phyloP scores from a whole-genome alignment of 768 basidiomycete species.

The Leccinum incarnatum region DNA sequence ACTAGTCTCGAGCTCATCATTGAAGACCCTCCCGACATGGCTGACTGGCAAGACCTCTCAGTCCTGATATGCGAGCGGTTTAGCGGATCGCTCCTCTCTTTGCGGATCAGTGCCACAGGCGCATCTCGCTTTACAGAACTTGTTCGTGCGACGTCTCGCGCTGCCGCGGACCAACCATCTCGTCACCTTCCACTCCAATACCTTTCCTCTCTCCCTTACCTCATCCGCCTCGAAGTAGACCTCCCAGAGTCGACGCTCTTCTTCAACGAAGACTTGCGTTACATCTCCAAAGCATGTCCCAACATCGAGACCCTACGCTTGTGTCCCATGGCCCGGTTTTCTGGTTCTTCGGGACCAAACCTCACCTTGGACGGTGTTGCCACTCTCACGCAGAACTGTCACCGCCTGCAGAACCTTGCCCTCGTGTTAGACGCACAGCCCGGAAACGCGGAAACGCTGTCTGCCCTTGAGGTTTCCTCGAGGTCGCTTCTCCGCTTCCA shows the following conservation, averaged over 20 bases:
- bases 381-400: slow-evolving; percentile 56
- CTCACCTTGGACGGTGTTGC: slow-evolving; percentile 65
- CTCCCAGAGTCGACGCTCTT: slow-evolving; percentile 75
- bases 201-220: slow-evolving; percentile 49
- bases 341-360: slow-evolving; percentile 48
- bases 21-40: slow-evolving; percentile 73
- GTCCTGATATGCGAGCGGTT: slow-evolving; percentile 62
- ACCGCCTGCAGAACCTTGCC: slow-evolving; percentile 59
- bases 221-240: slow-evolving; percentile 70
- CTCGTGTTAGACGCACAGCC: slow-evolving; percentile 60
- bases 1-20: slow-evolving; percentile 71
- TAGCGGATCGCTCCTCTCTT: slow-evolving; percentile 52
- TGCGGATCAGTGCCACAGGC: slow-evolving; percentile 63
- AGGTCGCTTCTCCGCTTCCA: slow-evolving; percentile 67
- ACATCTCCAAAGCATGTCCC: slow-evolving; percentile 60
- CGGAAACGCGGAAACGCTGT: slow-evolving; percentile 45
- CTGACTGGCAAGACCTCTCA: slow-evolving; percentile 75
- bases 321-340: slow-evolving; percentile 68
- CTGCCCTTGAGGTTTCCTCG: slow-evolving; percentile 51
- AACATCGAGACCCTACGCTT: slow-evolving; percentile 66
- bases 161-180: slow-evolving; percentile 51
- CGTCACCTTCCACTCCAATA: slow-evolving; percentile 61
- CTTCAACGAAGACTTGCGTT: slow-evolving; percentile 55
- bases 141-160: slow-evolving; percentile 69
- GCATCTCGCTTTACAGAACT: slow-evolving; percentile 80